phyloP scores from a whole-genome alignment of 192 early-diverging fungal species.

The Radiomyces spectabilis region DNA sequence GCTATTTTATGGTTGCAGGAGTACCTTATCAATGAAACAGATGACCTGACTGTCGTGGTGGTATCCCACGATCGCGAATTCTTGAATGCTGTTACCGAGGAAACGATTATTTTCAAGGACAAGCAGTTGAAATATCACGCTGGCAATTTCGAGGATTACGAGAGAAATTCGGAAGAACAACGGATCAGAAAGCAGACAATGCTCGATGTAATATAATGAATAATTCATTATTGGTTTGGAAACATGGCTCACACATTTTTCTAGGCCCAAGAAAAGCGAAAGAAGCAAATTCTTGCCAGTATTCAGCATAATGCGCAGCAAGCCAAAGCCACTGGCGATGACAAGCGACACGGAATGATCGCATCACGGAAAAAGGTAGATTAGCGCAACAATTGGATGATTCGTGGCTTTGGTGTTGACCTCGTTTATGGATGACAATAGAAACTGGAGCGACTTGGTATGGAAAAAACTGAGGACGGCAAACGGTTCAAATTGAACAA shows the following conservation, averaged over 20 bases:
- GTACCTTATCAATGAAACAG: conserved; percentile 56
- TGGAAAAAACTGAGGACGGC: conserved; percentile 60
- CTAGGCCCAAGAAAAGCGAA: conserved; percentile 55
- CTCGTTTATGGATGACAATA: conserved; percentile 3
- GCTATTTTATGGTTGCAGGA: conserved; percentile 89
- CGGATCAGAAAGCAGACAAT: conserved; percentile 59
- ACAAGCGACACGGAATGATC: conserved; percentile 69
- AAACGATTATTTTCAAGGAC: conserved; percentile 72
- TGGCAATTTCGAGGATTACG: conserved; percentile 85
- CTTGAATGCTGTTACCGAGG: conserved; percentile 67
- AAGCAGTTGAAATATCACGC: conserved; percentile 64
- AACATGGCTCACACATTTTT: too few relatives aligned
- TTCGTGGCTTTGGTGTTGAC: not conserved
- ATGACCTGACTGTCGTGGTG: conserved; percentile 57
- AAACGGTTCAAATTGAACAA: conserved; percentile 62
- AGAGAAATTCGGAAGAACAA: conserved; percentile 67
- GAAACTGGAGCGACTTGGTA: conserved; percentile 61
- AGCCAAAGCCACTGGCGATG: conserved; percentile 70
- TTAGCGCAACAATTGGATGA: not conserved
- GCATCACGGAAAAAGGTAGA: conserved; percentile 71
- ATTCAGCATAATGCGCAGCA: conserved; percentile 70
- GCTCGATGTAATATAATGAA: conserved; percentile 25
- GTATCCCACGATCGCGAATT: conserved; percentile 92
- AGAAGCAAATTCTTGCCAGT: conserved; percentile 66
- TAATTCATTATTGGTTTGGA: too few relatives aligned